phyloP scores from a whole-genome alignment of 805 yeast genomes.

The Ogataea kodamae region DNA sequence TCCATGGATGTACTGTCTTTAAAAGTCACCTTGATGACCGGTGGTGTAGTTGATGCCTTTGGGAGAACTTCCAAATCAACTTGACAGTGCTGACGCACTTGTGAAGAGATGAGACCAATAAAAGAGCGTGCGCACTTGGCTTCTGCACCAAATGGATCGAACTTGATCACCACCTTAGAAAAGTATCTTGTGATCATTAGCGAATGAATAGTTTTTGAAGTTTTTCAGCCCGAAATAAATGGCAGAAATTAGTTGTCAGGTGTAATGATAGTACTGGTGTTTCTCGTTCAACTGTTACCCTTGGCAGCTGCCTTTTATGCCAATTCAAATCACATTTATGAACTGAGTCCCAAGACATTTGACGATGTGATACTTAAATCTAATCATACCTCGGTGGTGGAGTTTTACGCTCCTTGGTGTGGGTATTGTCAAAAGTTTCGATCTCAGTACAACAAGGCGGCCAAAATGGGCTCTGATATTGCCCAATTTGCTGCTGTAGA shows the following conservation, averaged over 20 bases:
- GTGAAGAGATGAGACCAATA: conserved; percentile 76
- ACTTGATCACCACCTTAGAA: conserved; percentile 67
- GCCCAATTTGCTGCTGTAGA: conserved; percentile 78
- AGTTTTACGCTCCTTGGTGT: conserved; percentile 98
- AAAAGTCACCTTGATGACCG: conserved; percentile 71
- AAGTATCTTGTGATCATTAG: conserved; percentile 88
- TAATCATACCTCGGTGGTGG: conserved; percentile 77
- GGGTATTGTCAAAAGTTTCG: conserved; percentile 81
- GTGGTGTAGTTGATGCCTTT: conserved; percentile 42
- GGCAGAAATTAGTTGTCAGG: conserved; percentile 3
- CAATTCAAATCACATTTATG: conserved; percentile 25
- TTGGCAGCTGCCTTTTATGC: conserved; percentile 21
- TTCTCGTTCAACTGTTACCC: conserved; percentile 6
- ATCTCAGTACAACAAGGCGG: conserved; percentile 62
- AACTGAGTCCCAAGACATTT: conserved; percentile 42
- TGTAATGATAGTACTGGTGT: conserved; percentile 2
- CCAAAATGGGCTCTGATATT: conserved; percentile 51
- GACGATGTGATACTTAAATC: conserved; percentile 62
- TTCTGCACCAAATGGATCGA: conserved; percentile 72
- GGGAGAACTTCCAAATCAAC: conserved; percentile 63
- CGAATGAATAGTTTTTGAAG: conserved; percentile 2
- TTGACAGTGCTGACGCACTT: conserved; percentile 56
- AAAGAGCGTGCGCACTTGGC: conserved; percentile 80
- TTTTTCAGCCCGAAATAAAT: conserved; percentile 5
- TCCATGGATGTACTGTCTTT: conserved; percentile 72